Base-by-base conservation (phyloP, 331 rosid genomes). In the Spiraea crenata region DNA sequence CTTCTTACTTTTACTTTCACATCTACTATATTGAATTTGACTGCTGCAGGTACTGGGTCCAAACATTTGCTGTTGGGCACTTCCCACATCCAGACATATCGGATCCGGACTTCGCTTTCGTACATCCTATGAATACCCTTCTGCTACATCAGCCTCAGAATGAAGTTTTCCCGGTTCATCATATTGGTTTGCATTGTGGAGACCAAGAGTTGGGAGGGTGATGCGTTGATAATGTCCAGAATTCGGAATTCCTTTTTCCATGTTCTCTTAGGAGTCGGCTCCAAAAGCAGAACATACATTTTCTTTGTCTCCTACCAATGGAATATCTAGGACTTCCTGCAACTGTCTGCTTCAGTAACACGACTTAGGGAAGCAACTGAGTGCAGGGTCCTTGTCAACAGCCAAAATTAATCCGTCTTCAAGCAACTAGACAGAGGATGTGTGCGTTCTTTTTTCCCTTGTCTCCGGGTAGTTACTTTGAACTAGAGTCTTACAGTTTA, bases 11-110 rank as follows among this genome's bases (percentile, higher is more conserved):
- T n/a, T 19, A 62, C 48, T 49, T 57, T 25, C 25, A 40, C 40
- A 15, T 63, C 63, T 17, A 38, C 69, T 50, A 71, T 73, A 46
- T 69, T 73, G 42, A 52, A 74, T 69, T 62, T 74, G 47, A 77
- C 70, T 79, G 70, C 56, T 79, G 77, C 85, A 93, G 98, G 87
- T 90, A 80, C 77, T 93, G 76, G 99, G 99, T 71, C 87, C 96
- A 75, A 89, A 85, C 81, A 79, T 87, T 52, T 85, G 83, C 60
- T 56, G 80, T 59, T 93, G 99, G 99, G 69, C 85, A 67, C 83
- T 90, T 82, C 99, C 97, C 56, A 80, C 87, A 19, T 55, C 91
- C 1, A 76, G 80, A 72, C 92, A 90, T 81, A 84, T 88, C 40
- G 98, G 89, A 74, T 83, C 97, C 40, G 98, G 98, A 75, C 86